Evolutionary conservation across 345 rosid species (phyloP), one percentile per base, ranked within the genome.

Genomic region (Eucalyptus globulus): DNA sequence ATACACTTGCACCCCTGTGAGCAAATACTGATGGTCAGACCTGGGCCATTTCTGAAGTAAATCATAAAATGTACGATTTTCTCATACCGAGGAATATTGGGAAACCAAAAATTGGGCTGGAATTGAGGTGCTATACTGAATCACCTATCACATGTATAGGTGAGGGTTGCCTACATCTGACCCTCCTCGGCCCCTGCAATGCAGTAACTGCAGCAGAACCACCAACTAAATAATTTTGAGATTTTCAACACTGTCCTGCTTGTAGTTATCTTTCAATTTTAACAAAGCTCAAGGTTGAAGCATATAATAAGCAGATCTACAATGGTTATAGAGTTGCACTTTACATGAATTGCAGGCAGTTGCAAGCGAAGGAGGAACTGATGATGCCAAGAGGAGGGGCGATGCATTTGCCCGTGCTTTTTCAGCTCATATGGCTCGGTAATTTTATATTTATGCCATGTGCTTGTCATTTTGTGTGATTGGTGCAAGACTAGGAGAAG

Each of bases 391-490:
- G 93, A 95, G 98, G 93, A 96, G 99, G 87, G 99, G 99, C 58
- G 99, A 98, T 91, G 99, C 99, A 90, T 98, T 98, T 92, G 99
- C 99, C 89, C 96, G 97, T 93, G 99, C 99, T 65, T 98, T 98
- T 93, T 97, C 99, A 90, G 99, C 99, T 91, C 99, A 98, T 93
- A 93, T 98, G 94, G 98, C 99, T 67, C 95, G 99, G 99, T 98
- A 92, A 88, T 65, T 87, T 34, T 34, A 53, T 40, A 49, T 8
- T 27, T 43, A 54, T 27, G 69, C 50, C 87, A 4, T 5, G 17
- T 37, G 16, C 87, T 37, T 51, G 44, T 58, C 44, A 15, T 86
- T 4, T 86, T 58, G 29, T 76, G 27, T 6, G 9, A 37, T 37
- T 21, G 15, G 14, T 76, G 83, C 83, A 37, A 76, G 3, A 76